Base-by-base conservation (phyloP, 768 basidiomycete species). In the Calocybe cyanea region DNA sequence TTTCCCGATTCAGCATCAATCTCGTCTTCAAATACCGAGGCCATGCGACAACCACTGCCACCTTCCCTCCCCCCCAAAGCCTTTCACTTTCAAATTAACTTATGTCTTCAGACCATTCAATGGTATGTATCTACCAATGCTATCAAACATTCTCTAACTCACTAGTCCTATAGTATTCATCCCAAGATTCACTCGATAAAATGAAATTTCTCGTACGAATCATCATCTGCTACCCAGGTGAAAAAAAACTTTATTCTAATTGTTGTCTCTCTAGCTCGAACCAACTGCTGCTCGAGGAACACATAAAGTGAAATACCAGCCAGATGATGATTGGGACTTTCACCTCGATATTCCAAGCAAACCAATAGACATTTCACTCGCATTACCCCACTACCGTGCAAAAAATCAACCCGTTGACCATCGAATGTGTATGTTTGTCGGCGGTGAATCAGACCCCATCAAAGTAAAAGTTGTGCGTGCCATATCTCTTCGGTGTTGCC, bases 301-400 rank as follows among this genome's bases (percentile, higher is more conserved):
- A 1, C 76, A 80, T 51, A 81, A 81, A 65, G 71, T 88, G 33
- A 83, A 79, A 63, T 88, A 85, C 54, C 69, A 71, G 19, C 68
- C 72, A 20, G 68, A 75, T 32, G 72, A 78, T 13, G 74, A 78
- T 48, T 86, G 83, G 77, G 87, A 89, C 57, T 84, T 81, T 56
- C 59, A 72, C 39, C 67, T 85, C 52, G 76, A 85, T 50, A 70
- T 72, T 13, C 70, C 73, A 9, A 63, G 70, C 46, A 61, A 68
- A 25, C 64, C 80, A 9, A 67, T 87, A 47, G 83, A 89, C 56
- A 57, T 85, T 42, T 78, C 82, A 18, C 76, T 90, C 38, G 75
- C 79, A 18, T 69, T 90, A 37, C 87, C 87, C 1, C 87, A 89
- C 57, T 87, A 87, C 57, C 85, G 87, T 33, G 86, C 87, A 9